Evolutionary conservation across 306 rosid species (phyloP).

Genomic region (Citrullus mucosospermus): DNA sequence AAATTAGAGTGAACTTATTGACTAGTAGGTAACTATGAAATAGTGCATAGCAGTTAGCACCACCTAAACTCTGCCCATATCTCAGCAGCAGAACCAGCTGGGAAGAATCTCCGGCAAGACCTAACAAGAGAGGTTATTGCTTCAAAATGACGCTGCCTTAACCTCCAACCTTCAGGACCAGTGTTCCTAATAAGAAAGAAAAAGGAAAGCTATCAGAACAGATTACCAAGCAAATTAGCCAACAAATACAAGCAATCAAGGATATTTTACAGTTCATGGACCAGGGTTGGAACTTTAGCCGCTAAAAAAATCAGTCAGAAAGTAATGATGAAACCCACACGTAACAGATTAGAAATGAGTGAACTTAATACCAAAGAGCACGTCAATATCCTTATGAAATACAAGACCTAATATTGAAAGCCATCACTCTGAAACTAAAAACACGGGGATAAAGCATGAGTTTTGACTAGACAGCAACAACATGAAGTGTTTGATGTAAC

Average conservation of each 20-base stretch:
- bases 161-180: slow-evolving; percentile 99
- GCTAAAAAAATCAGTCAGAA: neutral
- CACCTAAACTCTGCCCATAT: slow-evolving; percentile 98
- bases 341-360: neutral
- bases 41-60: slow-evolving; percentile 17
- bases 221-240: slow-evolving; percentile 1
- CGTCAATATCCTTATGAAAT: neutral
- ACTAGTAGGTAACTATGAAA: neutral
- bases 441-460: neutral
- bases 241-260: neutral
- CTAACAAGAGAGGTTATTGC: slow-evolving; percentile 87
- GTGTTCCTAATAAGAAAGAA: slow-evolving; percentile 50
- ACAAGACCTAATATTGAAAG: neutral
- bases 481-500: neutral
- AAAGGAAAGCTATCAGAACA: slow-evolving; percentile 6
- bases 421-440: neutral
- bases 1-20: slow-evolving; percentile 6
- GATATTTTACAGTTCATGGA: neutral
- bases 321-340: neutral
- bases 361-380: neutral
- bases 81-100: slow-evolving; percentile 79
- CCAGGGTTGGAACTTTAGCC: neutral
- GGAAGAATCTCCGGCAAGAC: slow-evolving; percentile 92
- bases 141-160: slow-evolving; percentile 85
- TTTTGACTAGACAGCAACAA: neutral